Conservation (phyloP, 495 filamentous ascomycete genomes). For the Daldinia grandis region DNA sequence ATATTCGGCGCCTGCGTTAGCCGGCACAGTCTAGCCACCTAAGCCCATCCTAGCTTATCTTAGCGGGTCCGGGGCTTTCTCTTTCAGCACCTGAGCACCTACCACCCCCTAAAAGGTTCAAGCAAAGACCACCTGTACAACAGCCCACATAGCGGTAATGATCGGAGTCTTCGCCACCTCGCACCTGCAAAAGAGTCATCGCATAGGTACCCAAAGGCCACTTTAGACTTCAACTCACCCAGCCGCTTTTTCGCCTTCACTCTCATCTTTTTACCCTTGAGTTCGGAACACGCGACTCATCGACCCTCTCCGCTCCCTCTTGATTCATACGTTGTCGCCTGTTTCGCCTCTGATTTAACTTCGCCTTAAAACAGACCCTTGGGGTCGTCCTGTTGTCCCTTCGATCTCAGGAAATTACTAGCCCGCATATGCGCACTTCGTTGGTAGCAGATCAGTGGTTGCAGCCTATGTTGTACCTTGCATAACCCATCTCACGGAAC, state of each 20-base stretch:
- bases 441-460: conserved; percentile 36
- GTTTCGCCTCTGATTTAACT: conserved; percentile 34
- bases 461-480: conserved; percentile 44
- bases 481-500: conserved; percentile 38
- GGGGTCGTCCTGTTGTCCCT: not conserved
- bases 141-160: conserved; percentile 55
- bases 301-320: conserved; percentile 32
- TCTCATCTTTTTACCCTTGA: conserved; percentile 17
- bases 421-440: conserved; percentile 32
- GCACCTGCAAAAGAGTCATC: conserved; percentile 58
- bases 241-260: conserved; percentile 44
- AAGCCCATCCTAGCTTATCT: conserved; percentile 10
- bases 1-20: conserved; percentile 16
- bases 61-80: conserved; percentile 5
- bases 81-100: conserved; percentile 18
- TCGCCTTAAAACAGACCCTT: conserved; percentile 17
- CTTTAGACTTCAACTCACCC: conserved; percentile 47
- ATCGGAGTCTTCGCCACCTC: conserved; percentile 52
- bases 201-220: conserved; percentile 47
- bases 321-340: conserved; percentile 19
- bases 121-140: conserved; percentile 54
- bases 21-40: conserved; percentile 24
- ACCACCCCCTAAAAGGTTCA: conserved; percentile 24
- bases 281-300: conserved; percentile 48
- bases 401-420: conserved; percentile 15